Evolutionary conservation across 2,329 filamentous ascomycete species (phyloP), one percentile per base, ranked within the genome.

Genomic region (Sporothrix schenckii): DNA sequence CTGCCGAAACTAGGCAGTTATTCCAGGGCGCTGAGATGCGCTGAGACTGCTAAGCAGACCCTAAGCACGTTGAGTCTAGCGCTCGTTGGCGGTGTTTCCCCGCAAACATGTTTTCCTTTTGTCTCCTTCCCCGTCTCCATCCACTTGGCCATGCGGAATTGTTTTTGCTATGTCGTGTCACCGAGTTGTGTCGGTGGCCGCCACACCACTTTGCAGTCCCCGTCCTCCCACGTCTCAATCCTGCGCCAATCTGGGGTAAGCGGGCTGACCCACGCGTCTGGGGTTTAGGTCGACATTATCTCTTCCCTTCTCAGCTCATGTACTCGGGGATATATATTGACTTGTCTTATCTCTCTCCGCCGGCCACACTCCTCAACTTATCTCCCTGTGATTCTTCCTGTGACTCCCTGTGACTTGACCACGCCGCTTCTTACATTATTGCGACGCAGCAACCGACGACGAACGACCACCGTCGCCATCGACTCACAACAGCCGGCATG

Each of bases 311-410:
- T 19, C 58, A 4, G 21, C n/a, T 63, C 39, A 47, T 27, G 58
- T 21, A 21, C 13, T 13, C 24, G 11, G 9, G 39, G 44, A 47
- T 63, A 63, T 63, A 44, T 63, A 63, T 63, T 63, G 58, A 19
- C 58, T n/a, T 34, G 27, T 52, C 30, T 66, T 34, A 21, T 52
- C 30, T 66, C 61, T 52, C 44, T 34, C 24, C 60, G 19, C 30
- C 9, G 50, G 21, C 34, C 60, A 24, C 27, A 63, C 58, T 13
- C 39, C 54, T 27, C 30, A 60, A 50, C 44, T 66, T 66, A 66
- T 52, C 65, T 67, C 44, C 65, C 65, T 67, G 65, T 67, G 65
- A 67, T 39, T 30, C 30, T 65, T 50, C 61, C 61, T 65, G 61
- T 65, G 61, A 65, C 30, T 65, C 50, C 60, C 60, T 63, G 60